Evolutionary conservation across 1,284 basidiomycete genomes (phyloP).

Genomic region (Trametes versicolor): DNA sequence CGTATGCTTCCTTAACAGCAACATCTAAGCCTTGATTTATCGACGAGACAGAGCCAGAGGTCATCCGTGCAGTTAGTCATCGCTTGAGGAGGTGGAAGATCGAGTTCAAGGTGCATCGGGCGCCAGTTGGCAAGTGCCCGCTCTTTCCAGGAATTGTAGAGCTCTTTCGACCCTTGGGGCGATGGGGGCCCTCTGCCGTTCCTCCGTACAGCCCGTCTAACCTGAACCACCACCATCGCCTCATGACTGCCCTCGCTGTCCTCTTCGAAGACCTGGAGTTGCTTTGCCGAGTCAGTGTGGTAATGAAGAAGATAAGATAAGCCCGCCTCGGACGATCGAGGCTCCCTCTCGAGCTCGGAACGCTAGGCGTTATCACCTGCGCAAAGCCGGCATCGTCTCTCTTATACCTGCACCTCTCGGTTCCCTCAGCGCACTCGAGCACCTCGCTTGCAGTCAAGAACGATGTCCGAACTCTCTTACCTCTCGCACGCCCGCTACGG

Average conservation of each 20-base stretch:
- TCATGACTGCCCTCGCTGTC: too few species aligned
- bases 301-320: conserved; percentile 7
- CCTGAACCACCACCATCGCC: too few species aligned
- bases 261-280: neutral
- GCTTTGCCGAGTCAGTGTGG: neutral
- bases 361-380: neutral
- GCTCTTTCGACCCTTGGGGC: too few species aligned
- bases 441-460: neutral
- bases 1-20: too few species aligned
- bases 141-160: too few species aligned
- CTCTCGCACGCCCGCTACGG: conserved; percentile 77
- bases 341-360: conserved; percentile 2
- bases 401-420: neutral
- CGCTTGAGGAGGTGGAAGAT: neutral
- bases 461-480: conserved; percentile 31
- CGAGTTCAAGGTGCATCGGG: too few species aligned
- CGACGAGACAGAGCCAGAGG: too few species aligned
- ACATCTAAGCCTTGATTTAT: too few species aligned
- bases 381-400: neutral
- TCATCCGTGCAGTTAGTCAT: too few species aligned
- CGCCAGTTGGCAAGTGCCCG: too few species aligned
- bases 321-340: conserved; percentile 6
- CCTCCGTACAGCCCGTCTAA: too few species aligned
- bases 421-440: neutral
- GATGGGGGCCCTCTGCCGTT: too few species aligned